These are phyloP conservation scores for Isabelozyma heimii DNA, from an alignment of 805 yeast genomes.

Conservation along the genomic window DNA sequence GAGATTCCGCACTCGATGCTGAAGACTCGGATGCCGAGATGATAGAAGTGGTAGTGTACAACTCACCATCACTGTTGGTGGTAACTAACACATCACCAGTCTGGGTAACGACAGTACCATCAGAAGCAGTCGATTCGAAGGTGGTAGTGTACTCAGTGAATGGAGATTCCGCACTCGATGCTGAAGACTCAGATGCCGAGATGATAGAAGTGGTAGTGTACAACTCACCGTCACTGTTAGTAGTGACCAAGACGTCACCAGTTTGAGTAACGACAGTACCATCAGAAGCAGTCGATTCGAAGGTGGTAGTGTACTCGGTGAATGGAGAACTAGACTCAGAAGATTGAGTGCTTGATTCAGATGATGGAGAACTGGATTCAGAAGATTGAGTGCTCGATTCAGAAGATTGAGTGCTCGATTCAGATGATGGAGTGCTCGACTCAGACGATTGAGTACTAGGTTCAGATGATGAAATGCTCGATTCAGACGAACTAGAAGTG, in stretches of 20 bases:
- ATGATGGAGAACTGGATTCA: too few species aligned
- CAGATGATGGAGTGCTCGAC: too few species aligned
- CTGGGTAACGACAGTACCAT: constrained; percentile 12
- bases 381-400: too few species aligned
- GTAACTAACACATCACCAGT: constrained; percentile 14
- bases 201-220: constrained; percentile 8
- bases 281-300: constrained; percentile 7
- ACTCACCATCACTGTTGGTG: constrained; percentile 8
- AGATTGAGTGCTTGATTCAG: not conserved
- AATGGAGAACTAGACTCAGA: not conserved
- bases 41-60: constrained; percentile 8
- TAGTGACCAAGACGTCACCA: constrained; percentile 13
- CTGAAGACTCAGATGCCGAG: not conserved
- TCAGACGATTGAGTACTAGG: too few species aligned
- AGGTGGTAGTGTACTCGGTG: constrained; percentile 11
- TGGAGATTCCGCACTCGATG: not conserved
- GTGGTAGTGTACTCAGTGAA: constrained; percentile 11
- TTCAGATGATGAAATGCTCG: too few species aligned
- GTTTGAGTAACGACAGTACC: constrained; percentile 13
- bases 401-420: too few species aligned
- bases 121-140: constrained; percentile 7
- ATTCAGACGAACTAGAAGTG: not conserved
- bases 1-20: not conserved
- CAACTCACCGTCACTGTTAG: constrained; percentile 8
- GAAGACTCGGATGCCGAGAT: not conserved